Conservation (phyloP, 108 stramenopile species). For the Nitzschia putrida region DNA sequence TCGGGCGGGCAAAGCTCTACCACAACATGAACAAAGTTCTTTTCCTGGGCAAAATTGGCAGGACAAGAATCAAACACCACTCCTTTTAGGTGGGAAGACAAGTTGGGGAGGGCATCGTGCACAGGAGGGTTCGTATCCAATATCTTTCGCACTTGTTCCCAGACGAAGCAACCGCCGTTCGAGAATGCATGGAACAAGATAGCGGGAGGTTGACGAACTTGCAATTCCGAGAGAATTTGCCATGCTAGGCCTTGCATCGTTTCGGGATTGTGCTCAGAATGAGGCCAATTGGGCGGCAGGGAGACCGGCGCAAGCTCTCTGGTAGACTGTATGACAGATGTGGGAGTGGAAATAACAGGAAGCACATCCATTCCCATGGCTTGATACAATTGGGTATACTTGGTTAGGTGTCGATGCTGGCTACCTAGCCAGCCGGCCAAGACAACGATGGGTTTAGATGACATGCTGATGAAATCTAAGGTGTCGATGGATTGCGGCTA, state of each 20-base stretch:
- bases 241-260: constrained; percentile 55
- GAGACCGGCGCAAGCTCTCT: neutral
- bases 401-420: constrained; percentile 50
- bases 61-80: constrained; percentile 82
- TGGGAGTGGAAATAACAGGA: constrained; percentile 55
- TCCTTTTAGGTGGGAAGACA: constrained; percentile 39
- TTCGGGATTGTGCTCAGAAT: neutral
- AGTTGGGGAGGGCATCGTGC: neutral
- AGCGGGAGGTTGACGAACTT: constrained; percentile 34
- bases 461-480: neutral
- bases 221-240: constrained; percentile 43
- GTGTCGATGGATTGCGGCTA: too few relatives aligned
- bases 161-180: constrained; percentile 85
- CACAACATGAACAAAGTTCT: constrained; percentile 27
- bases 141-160: constrained; percentile 70
- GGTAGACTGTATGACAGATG: constrained; percentile 45
- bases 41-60: constrained; percentile 41
- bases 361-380: constrained; percentile 52
- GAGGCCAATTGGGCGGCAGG: constrained; percentile 9
- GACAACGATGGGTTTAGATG: constrained; percentile 52
- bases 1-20: constrained; percentile 31
- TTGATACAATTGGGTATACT: constrained; percentile 57
- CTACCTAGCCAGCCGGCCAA: constrained; percentile 84
- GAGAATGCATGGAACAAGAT: constrained; percentile 76
- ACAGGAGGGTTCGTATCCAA: constrained; percentile 19